Evolutionary conservation across 805 yeast species (phyloP).

Genomic region (Lachancea sp.): DNA sequence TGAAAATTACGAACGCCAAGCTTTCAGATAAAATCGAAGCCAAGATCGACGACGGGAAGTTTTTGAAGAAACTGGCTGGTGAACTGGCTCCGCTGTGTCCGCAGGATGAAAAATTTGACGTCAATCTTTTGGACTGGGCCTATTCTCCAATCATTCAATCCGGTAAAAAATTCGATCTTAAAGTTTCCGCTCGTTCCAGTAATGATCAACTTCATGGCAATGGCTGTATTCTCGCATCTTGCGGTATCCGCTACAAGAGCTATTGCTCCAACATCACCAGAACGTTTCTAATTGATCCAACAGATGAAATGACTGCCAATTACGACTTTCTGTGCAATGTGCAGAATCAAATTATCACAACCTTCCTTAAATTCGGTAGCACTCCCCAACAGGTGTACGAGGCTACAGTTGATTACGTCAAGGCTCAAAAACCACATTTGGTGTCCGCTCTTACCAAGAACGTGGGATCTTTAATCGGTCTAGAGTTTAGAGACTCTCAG

Average conservation of each 20-base stretch:
- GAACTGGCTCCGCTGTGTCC: slow-evolving; percentile 33
- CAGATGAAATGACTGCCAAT: slow-evolving; percentile 67
- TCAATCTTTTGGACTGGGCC: slow-evolving; percentile 82
- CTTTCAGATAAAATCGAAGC: slow-evolving; percentile 71
- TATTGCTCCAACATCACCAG: slow-evolving; percentile 86
- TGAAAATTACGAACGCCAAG: slow-evolving; percentile 63
- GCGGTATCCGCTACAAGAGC: slow-evolving; percentile 81
- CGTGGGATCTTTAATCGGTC: slow-evolving; percentile 83
- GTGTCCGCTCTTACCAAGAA: slow-evolving; percentile 62
- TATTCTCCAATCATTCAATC: slow-evolving; percentile 87
- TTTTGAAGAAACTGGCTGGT: slow-evolving; percentile 51
- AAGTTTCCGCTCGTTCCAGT: slow-evolving; percentile 74
- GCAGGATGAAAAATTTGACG: slow-evolving; percentile 61
- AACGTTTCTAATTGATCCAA: slow-evolving; percentile 85
- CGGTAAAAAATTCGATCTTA: slow-evolving; percentile 77
- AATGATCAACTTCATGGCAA: slow-evolving; percentile 56
- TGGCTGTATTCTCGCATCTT: slow-evolving; percentile 74
- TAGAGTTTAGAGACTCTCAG: slow-evolving; percentile 79
- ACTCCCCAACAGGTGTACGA: slow-evolving; percentile 61
- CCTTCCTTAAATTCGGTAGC: slow-evolving; percentile 59
- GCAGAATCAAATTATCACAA: slow-evolving; percentile 55
- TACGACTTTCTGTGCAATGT: slow-evolving; percentile 70
- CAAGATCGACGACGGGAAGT: slow-evolving; percentile 72
- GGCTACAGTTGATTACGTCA: slow-evolving; percentile 54
- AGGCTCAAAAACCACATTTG: slow-evolving; percentile 59